A percentile compares a stretch with the other conserved stretches of the same genome.
Conservation (phyloP, 352 stramenopile species). For the Pythium phragmiticola region DNA sequence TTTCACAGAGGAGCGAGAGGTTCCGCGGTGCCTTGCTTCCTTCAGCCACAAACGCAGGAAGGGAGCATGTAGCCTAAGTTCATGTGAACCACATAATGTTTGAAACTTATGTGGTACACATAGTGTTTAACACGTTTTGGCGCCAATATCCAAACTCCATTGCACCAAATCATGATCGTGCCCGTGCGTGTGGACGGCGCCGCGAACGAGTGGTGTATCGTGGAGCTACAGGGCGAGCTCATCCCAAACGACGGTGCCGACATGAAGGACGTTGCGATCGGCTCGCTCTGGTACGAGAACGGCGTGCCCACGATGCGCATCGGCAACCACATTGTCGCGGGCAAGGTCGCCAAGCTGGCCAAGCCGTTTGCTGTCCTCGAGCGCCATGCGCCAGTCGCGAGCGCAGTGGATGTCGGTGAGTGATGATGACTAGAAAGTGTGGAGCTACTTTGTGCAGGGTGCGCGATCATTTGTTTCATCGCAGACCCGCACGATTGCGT, state of each 20-base stretch:
- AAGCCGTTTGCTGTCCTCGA: conserved; percentile 80
- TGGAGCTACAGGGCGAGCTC: conserved; percentile 83
- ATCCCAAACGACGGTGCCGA: conserved; percentile 39
- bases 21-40: conserved; percentile 35
- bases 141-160: conserved; percentile 13
- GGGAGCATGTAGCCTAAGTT: conserved; percentile 3
- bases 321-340: conserved; percentile 78
- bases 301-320: conserved; percentile 78
- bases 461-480: not conserved
- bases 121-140: conserved; percentile 16
- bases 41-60: conserved; percentile 38
- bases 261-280: conserved; percentile 53
- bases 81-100: conserved; percentile 18
- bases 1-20: not conserved
- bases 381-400: conserved; percentile 29
- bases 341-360: conserved; percentile 64
- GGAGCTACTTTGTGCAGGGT: not conserved
- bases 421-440: not conserved
- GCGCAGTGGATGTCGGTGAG: conserved; percentile 11
- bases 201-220: conserved; percentile 72
- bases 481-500: not conserved
- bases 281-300: conserved; percentile 61
- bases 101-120: conserved; percentile 23
- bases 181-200: conserved; percentile 63
- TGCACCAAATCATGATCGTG: conserved; percentile 46